Evolutionary conservation across 2,329 filamentous ascomycete species (phyloP).

Genomic region (Nectriaceae sp.): DNA sequence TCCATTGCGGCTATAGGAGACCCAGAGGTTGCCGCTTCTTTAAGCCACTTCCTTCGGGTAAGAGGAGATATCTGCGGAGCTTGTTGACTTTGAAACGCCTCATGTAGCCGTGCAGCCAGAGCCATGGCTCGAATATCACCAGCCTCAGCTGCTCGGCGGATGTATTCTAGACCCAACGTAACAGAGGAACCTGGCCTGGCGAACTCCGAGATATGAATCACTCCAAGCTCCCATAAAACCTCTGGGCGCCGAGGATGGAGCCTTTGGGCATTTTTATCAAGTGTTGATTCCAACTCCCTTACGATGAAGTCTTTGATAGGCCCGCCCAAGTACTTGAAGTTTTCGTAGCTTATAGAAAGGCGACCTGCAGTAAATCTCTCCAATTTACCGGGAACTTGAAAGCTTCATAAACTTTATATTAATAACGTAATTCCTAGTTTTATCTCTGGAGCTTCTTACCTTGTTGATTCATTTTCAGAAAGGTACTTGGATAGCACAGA

Average conservation of each 20-base stretch:
- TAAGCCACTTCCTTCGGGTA: neutral
- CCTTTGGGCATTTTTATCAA: too few species aligned
- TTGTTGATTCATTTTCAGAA: too few species aligned
- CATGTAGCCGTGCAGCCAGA: neutral
- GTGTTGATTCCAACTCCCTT: too few species aligned
- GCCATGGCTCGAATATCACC: neutral
- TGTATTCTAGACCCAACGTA: neutral
- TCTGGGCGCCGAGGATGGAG: neutral
- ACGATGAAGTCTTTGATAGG: too few species aligned
- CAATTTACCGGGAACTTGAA: too few species aligned
- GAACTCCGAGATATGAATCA: neutral
- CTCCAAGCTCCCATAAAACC: neutral
- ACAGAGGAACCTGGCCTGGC: neutral
- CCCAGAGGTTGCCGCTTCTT: neutral
- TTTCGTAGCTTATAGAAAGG: too few species aligned
- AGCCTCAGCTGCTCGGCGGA: neutral
- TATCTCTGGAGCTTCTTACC: too few species aligned
- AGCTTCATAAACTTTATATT: too few species aligned
- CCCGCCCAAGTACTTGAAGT: too few species aligned
- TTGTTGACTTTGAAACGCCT: neutral
- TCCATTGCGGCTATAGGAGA: neutral
- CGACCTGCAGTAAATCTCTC: too few species aligned
- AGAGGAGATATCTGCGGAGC: neutral
- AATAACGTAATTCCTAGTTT: too few species aligned
- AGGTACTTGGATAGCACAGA: too few species aligned